These are phyloP conservation scores for Aphanomyces cochlioides DNA, from an alignment of 352 stramenopile species.

Conservation along the genomic window DNA sequence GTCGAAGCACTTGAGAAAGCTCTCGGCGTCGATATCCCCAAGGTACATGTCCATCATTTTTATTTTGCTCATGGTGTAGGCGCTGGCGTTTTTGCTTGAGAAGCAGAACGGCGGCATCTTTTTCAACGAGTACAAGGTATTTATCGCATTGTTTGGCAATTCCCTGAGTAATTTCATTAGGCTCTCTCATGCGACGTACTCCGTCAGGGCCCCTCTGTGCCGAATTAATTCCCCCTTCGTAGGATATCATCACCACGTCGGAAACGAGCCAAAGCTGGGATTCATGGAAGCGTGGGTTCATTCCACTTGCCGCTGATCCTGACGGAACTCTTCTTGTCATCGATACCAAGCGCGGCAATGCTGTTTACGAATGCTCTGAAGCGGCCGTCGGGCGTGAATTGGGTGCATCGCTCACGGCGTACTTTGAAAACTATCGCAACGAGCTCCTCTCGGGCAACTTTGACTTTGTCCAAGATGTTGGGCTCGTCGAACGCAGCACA, in stretches of 20 bases:
- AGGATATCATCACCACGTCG: slow-evolving; percentile 57
- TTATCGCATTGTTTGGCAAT: not conserved
- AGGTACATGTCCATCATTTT: not conserved
- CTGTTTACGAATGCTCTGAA: slow-evolving; percentile 64
- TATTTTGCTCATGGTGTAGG: slow-evolving; percentile 32
- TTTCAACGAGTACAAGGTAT: slow-evolving; percentile 77
- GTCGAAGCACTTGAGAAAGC: slow-evolving; percentile 70
- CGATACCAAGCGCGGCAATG: slow-evolving; percentile 49
- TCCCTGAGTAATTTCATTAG: slow-evolving; percentile 29
- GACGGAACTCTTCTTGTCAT: slow-evolving; percentile 63
- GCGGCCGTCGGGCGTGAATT: slow-evolving; percentile 55
- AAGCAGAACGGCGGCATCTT: slow-evolving; percentile 77
- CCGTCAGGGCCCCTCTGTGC: not conserved
- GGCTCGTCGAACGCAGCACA: slow-evolving; percentile 65
- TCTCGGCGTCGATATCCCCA: slow-evolving; percentile 37
- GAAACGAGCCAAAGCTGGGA: slow-evolving; percentile 48
- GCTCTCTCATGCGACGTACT: slow-evolving; percentile 56
- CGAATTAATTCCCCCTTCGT: not conserved
- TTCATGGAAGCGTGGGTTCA: slow-evolving; percentile 53
- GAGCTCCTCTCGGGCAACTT: slow-evolving; percentile 74
- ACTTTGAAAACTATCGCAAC: slow-evolving; percentile 77
- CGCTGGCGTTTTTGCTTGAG: slow-evolving; percentile 55
- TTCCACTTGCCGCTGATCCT: slow-evolving; percentile 70
- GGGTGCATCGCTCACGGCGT: slow-evolving; percentile 55
- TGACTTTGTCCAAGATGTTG: slow-evolving; percentile 80